Conservation (phyloP, 805 yeast species). For the Saturnispora kantuleensis region DNA sequence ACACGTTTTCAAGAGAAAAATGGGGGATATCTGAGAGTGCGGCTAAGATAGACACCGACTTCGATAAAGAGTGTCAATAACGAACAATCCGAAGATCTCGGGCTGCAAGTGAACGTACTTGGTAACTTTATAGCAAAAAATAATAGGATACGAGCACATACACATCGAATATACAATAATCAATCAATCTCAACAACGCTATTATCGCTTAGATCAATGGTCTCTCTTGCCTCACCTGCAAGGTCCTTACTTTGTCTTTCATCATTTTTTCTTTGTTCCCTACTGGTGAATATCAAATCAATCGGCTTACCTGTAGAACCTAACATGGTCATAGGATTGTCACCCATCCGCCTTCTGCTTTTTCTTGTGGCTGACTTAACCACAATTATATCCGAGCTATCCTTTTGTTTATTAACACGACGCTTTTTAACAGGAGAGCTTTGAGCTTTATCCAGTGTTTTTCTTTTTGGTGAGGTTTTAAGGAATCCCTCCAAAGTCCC, state of each 20-base stretch:
- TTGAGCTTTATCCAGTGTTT: too few relatives aligned
- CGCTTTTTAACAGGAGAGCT: too few relatives aligned
- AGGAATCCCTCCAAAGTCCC: too few relatives aligned
- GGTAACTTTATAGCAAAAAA: not conserved
- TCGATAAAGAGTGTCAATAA: slow-evolving; percentile 11
- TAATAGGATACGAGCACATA: not conserved
- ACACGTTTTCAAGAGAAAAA: slow-evolving; percentile 23
- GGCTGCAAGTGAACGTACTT: not conserved
- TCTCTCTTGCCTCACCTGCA: not conserved
- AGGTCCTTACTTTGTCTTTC: not conserved
- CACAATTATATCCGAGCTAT: not conserved
- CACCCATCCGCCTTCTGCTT: not conserved
- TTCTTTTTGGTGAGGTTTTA: too few relatives aligned
- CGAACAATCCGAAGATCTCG: not conserved
- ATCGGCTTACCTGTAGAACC: slow-evolving; percentile 2
- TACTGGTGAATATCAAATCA: slow-evolving; percentile 1
- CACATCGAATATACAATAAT: not conserved
- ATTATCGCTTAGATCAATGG: not conserved
- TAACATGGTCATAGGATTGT: not conserved
- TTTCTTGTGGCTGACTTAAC: not conserved
- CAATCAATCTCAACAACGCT: slow-evolving; percentile 8
- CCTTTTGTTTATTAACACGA: not conserved
- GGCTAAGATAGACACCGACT: slow-evolving; percentile 24
- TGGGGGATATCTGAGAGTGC: slow-evolving; percentile 29
- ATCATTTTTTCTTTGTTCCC: not conserved